Base-by-base conservation (phyloP, 495 filamentous ascomycete species). In the Neurospora sp. region DNA sequence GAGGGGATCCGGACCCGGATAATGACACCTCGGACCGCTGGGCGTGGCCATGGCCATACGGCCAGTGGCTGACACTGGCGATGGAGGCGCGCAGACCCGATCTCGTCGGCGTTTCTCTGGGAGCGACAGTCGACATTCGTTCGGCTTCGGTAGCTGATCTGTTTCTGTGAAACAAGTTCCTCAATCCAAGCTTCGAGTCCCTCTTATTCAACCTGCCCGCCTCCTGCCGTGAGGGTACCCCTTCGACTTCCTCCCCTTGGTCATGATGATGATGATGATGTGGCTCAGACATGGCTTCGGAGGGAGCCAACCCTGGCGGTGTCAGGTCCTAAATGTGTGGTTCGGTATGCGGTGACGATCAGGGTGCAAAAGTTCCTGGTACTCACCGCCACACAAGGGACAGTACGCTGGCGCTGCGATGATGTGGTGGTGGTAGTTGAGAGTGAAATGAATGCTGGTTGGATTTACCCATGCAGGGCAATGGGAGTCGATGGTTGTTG, bases 141-240 rank as follows among this genome's bases (percentile, higher is more conserved):
- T 74, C 76, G 42, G 75, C 75, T 10, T 80, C 79, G 39, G 75
- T 71, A 35, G 79, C 77, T 41, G 71, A 72, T 12, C 74, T 84
- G 68, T 79, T 76, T 69, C 79, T 79, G 61, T 82, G 75, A 73
- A 88, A 88, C 27, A 88, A 83, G 48, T 75, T 83, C 68, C 85
- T 79, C 53, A 88, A 74, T 27, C 85, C 86, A 40, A 86, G 76
- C 75, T 80, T 85, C 12, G 87, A 88, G 59, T 85, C 85, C 69
- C 84, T 76, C 73, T 77, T 76, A 44, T 77, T 74, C 10, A 84
- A 68, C 73, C 80, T 83, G 37, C 76, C 73, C 3, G 42, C 38
- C 31, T 80, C 78, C 31, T 68, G 22, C 38, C 76, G 76, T 48
- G 80, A 70, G 12, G 80, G 79, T 0, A 79, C 73, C 17, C 75